Percentiles rank a stretch among this genome's conserved stretches.
Evolutionary conservation across 306 rosid species (phyloP).

Genomic region (Lupinus albus): DNA sequence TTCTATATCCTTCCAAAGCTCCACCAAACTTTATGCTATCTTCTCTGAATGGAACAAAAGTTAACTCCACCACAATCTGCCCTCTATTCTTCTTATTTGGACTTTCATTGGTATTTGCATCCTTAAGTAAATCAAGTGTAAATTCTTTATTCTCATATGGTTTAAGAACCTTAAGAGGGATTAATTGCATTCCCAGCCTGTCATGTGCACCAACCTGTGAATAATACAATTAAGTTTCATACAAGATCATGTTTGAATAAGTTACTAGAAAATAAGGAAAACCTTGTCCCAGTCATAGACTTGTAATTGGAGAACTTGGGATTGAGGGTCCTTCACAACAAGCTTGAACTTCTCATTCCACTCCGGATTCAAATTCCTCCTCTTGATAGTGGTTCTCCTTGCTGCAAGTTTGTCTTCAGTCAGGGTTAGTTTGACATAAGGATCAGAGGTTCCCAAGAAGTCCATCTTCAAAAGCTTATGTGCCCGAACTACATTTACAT

Average conservation of each 20-base stretch:
- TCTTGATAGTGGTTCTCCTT: slow-evolving; percentile 77
- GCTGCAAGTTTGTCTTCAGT: slow-evolving; percentile 74
- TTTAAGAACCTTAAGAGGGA: slow-evolving; percentile 71
- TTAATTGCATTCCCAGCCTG: slow-evolving; percentile 78
- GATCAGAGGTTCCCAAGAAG: slow-evolving; percentile 87
- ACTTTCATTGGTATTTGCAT: slow-evolving; percentile 57
- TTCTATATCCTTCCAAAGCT: slow-evolving; percentile 37
- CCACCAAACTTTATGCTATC: slow-evolving; percentile 58
- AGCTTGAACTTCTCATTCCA: slow-evolving; percentile 96
- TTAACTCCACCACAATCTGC: slow-evolving; percentile 64
- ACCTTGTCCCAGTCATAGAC: slow-evolving; percentile 99
- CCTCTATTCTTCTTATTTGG: slow-evolving; percentile 77
- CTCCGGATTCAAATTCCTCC: slow-evolving; percentile 80
- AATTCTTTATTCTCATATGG: slow-evolving; percentile 65
- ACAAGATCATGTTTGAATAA: slow-evolving; percentile 3
- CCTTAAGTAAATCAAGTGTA: slow-evolving; percentile 76
- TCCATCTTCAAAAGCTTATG: slow-evolving; percentile 80
- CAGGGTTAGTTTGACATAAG: slow-evolving; percentile 78
- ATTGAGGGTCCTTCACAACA: slow-evolving; percentile 74
- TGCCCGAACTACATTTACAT: slow-evolving; percentile 85
- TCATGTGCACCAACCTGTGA: slow-evolving; percentile 88
- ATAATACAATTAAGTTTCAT: slow-evolving; percentile 25
- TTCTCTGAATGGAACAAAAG: slow-evolving; percentile 75
- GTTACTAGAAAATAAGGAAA: slow-evolving; percentile 35
- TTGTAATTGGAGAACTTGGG: slow-evolving; percentile 88